Base-by-base conservation (phyloP, 2,329 filamentous ascomycete genomes). In the Paraphoma sp. region DNA sequence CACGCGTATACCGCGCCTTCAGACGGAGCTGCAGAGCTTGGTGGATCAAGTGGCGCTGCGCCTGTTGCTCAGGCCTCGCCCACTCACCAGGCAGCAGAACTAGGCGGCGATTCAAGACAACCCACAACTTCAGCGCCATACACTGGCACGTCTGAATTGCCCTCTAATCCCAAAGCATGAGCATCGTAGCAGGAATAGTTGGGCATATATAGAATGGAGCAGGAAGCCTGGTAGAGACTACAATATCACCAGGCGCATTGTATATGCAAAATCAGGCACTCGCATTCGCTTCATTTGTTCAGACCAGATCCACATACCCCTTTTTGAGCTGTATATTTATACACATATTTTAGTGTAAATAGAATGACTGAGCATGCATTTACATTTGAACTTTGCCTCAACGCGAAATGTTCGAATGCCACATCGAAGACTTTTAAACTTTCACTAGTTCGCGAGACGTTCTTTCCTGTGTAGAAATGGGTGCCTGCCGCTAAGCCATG, bases 1-100 rank as follows among this genome's bases (percentile, higher is more conserved):
- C 49, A 52, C 18, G 31, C 23, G 40, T 45, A 53, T 29, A 36
- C 17, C 28, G 30, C 41, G 6, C 53, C 46, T 4, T 30, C 30
- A 10, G 41, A 33, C 16, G 36, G 31, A 31, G 48, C 51, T n/a
- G 36, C 51, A 14, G 57, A 60, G 29, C 51, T 59, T 23, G 45
- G 49, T 47, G 56, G 45, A 33, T 30, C 54, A n/a, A 45, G 36
- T 17, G 43, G 23, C 17, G 40, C 43, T n/a, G 42, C 48, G 31
- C 48, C 45, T 12, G 48, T 43, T 43, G 36, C 47, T 44, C 36
- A 45, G 9, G 16, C 29, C 6, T 14, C 31, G 9, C 48, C 47
- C 14, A 17, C 23, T 6, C 41, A 50, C 9, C 47, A 54, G 23
- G 42, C 53, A 29, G 53, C 51, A n/a, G 57, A 60, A 40, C 42